These are phyloP conservation scores for Avena sativa DNA, from an alignment of 176 grass and related monocot species.

Conservation along the genomic window DNA sequence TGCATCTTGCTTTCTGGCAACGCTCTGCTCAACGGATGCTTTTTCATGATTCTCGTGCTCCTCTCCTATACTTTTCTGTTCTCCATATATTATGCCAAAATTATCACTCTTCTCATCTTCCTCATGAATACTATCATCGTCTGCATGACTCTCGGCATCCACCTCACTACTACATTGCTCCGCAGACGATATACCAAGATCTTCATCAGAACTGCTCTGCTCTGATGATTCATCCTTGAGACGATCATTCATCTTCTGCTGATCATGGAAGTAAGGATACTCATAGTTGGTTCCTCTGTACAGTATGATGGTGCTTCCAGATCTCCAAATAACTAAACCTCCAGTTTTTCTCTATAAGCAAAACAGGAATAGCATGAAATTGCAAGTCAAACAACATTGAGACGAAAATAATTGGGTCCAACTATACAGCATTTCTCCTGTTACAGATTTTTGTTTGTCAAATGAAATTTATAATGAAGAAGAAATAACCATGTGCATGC, in stretches of 20 bases:
- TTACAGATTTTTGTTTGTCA: conserved; percentile 2
- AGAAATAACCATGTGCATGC: background rate
- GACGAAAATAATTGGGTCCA: background rate
- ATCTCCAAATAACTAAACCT: conserved; percentile 93
- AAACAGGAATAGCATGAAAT: conserved; percentile 29
- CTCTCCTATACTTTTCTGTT: conserved; percentile 28
- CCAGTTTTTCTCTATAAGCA: conserved; percentile 85
- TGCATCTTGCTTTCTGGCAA: conserved; percentile 12
- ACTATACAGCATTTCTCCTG: background rate
- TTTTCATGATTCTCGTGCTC: background rate
- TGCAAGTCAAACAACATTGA: conserved; percentile 3
- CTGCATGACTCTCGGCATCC: conserved; percentile 25
- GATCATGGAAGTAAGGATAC: conserved; percentile 73
- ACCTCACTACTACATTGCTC: conserved; percentile 2
- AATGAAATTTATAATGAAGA: conserved; percentile 11
- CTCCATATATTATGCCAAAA: background rate
- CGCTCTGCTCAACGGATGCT: conserved; percentile 20
- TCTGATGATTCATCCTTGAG: conserved; percentile 46
- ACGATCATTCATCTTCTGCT: conserved; percentile 29
- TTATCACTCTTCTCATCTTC: background rate
- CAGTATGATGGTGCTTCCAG: conserved; percentile 82
- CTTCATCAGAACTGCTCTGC: conserved; percentile 32
- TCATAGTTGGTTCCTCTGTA: conserved; percentile 86
- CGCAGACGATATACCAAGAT: conserved; percentile 7
- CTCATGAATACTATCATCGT: conserved; percentile 17